A percentile compares a stretch with the other conserved stretches of the same genome.
Conservation (phyloP, 2,329 filamentous ascomycete genomes). For the Chaetomiaceae sp. region DNA sequence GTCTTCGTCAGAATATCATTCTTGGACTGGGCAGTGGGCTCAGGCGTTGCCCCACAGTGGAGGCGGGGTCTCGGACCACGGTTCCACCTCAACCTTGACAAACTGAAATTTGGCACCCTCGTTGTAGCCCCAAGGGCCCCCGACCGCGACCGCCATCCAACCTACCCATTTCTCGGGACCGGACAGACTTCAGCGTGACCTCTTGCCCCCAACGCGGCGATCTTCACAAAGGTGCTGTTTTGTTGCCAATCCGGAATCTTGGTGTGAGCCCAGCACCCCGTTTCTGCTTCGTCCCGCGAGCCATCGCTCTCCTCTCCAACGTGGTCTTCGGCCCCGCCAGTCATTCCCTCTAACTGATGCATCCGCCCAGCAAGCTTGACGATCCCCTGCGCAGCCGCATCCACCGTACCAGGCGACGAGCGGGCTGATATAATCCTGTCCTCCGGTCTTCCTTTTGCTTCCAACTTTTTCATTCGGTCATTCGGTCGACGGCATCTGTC, state of each 20-base stretch:
- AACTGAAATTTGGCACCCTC: slow-evolving; percentile 2
- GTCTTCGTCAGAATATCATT: too few relatives aligned
- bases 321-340: slow-evolving; percentile 21
- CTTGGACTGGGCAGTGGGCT: too few relatives aligned
- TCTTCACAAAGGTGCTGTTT: slow-evolving; percentile 19
- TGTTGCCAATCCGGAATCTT: slow-evolving; percentile 15
- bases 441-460: slow-evolving; percentile 5
- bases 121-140: slow-evolving; percentile 6
- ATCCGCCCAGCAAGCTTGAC: slow-evolving; percentile 20
- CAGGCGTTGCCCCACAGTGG: too few relatives aligned
- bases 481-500: slow-evolving; percentile 34
- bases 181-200: slow-evolving; percentile 5
- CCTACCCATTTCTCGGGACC: not conserved
- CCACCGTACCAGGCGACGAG: slow-evolving; percentile 15
- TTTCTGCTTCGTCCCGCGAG: slow-evolving; percentile 7
- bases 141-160: slow-evolving; percentile 8
- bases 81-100: not conserved
- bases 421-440: slow-evolving; percentile 19
- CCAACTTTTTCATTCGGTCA: slow-evolving; percentile 3
- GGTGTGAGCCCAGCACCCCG: slow-evolving; percentile 20
- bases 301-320: slow-evolving; percentile 13
- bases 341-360: slow-evolving; percentile 20
- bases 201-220: slow-evolving; percentile 17
- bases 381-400: slow-evolving; percentile 13
- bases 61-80: slow-evolving; percentile 10